These are phyloP conservation scores for Thermomucor indicae-seudaticae DNA, from an alignment of 371 early-diverging fungal species.

Conservation along the genomic window DNA sequence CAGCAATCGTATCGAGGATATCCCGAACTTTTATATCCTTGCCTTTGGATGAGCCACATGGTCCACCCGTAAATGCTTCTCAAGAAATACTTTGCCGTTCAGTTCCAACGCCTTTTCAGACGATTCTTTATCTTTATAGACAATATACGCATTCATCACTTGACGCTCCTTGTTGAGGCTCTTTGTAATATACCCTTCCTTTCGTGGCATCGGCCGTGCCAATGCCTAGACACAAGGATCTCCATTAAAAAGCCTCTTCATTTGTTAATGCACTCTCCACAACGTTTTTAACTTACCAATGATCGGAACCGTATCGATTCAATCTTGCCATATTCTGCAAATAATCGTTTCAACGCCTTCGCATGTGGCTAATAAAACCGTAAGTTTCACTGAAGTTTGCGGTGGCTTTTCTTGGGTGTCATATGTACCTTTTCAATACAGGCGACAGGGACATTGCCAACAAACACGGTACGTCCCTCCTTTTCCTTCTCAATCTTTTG, in stretches of 20 bases:
- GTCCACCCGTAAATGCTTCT: conserved; percentile 88
- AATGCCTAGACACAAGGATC: conserved; percentile 60
- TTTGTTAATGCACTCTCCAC: neutral
- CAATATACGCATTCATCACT: conserved; percentile 86
- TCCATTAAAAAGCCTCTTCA: conserved; percentile 19
- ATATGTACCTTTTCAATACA: conserved; percentile 57
- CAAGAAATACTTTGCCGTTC: conserved; percentile 80
- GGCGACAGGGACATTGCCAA: conserved; percentile 75
- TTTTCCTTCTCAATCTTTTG: conserved; percentile 47
- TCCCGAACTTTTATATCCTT: neutral
- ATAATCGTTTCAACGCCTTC: conserved; percentile 60
- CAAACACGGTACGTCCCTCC: conserved; percentile 67
- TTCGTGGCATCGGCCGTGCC: conserved; percentile 62
- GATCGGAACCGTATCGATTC: conserved; percentile 91
- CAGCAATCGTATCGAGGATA: neutral
- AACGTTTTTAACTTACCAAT: conserved; percentile 51
- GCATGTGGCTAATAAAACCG: conserved; percentile 34
- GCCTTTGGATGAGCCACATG: conserved; percentile 52
- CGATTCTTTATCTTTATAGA: conserved; percentile 60
- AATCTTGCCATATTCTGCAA: conserved; percentile 70
- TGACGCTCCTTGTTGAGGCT: conserved; percentile 80
- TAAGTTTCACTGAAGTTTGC: neutral
- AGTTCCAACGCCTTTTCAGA: conserved; percentile 62
- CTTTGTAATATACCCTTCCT: conserved; percentile 70
- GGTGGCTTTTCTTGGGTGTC: neutral